Evolutionary conservation across 2,329 filamentous ascomycete species (phyloP), one percentile per base, ranked within the genome.

Genomic region (Penicillium nordicum): DNA sequence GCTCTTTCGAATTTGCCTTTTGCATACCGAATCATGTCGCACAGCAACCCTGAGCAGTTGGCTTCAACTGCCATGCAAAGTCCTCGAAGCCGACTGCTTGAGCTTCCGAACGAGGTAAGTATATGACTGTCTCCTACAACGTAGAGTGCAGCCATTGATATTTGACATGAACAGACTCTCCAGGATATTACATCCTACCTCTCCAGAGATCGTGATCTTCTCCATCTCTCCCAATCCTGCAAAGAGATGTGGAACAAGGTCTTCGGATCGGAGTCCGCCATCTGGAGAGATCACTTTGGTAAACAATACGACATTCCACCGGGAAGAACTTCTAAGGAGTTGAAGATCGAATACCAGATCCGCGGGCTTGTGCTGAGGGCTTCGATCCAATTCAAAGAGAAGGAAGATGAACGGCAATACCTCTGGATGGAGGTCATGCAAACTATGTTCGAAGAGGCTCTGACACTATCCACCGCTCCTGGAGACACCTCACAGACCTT

Each of bases 201-300:
- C 4, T 55, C 63, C 14, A 58, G 25, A 1, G 72, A 77, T 44
- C 37, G 34, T 3, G 75, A 77, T 50, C 30, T 76, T 3, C 36
- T 63, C 4, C 68, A 62, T 18, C 60, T 77, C 36, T 61, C 65
- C 21, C 58, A 56, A 11, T 63, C 68, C 25, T 71, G 71, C 56
- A 60, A 56, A 8, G 63, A 53, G 7, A 53, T 74, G 9, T 62
- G 63, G 6, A 44, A 49, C 0, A 57, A 62, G 12, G 63, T 75
- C 16, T 53, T 72, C 8, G 66, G 66, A 1, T 42, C 62, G 1
- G 50, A 68, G 2, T 73, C 73, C 0, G 60, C 63, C 0, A 58
- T 76, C 27, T 78, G 74, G 75, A 60, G 69, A 21, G 30, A 45
- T 32, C 63, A 70, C 3, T 77, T 76, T 55, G 46, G 61, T 8